Evolutionary conservation across 2,329 filamentous ascomycete species (phyloP), one percentile per base, ranked within the genome.

Genomic region (Pseudocercospora cruenta): DNA sequence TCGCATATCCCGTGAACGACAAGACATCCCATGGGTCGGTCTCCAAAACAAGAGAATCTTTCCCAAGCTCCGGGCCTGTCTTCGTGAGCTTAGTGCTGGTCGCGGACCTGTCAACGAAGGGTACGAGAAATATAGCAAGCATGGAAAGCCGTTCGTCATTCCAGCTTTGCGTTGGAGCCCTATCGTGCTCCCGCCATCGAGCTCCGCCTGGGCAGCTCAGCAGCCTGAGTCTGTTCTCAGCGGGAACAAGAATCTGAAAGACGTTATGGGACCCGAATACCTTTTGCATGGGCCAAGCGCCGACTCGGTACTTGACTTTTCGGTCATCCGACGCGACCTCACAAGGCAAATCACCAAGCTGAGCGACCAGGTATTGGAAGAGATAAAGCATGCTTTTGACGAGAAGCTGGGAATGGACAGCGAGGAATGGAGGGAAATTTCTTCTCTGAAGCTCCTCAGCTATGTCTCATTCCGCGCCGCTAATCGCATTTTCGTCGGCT

Each of bases 401-500:
- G 58, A 64, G 33, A 8, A 63, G 47, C 22, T 72, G 2, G 51
- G 63, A 16, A 26, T 6, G 21, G 22, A 36, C 22, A 28, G 28
- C 2, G 58, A 59, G 4, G 59, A 64, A 16, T 58, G 57, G 39
- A 61, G 28, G 21, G 58, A 60, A 5, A 54, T 72, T 14, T 51
- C 60, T 7, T 43, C 66, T 8, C 58, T 70, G 58, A 63, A 53
- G 7, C 58, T 63, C 1, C 26, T 68, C 21, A 58, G 59, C 9
- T 64, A 63, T 21, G 53, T 71, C 4, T 62, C 69, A 8, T 71
- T 70, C 39, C 62, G 64, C 12, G 65, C 67, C 3, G 63, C 67
- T 0, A 72, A 72, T 24, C 58, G 66, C 3, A 66, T 70, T 22
- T 67, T 72, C 10, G 62, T 69, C 16, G 67, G 67, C 14, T n/a